Evolutionary conservation across 106 monocot species (phyloP), one percentile per base, ranked within the genome.

Genomic region (Dendrobium huoshanense): DNA sequence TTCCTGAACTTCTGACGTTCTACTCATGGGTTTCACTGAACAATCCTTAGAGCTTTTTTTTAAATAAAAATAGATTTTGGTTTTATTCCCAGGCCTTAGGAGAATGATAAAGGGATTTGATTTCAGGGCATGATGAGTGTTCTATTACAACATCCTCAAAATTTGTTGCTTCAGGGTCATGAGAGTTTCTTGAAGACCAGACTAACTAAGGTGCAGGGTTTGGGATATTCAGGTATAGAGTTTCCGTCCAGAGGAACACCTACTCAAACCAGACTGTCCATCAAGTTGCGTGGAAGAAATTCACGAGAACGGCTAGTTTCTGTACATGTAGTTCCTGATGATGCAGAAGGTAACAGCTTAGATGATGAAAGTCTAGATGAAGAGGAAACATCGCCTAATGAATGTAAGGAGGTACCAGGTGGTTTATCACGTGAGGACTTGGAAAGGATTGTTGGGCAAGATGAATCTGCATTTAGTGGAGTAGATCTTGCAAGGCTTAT

Each of bases 401-500:
- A 79, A 64, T 84, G 86, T 47, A 83, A 83, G 41, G 79, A 86
- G 83, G 88, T 80, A 77, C 55, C 19, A 44, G 79, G 43, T 81
- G 83, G 85, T 5, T 73, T 86, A 41, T 94, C 88, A 37, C 88
- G 94, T 22, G 94, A 95, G 42, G 87, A 89, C 33, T 79, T 98
- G 85, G 97, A 98, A 75, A 88, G 92, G 47, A 85, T 98, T 13
- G 84, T 98, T 41, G 96, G 96, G 33, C 44, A 84, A 5, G 94
- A 94, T 78, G 97, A 98, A 81, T 83, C 92, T 24, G 85, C 83
- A 37, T 98, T 98, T 72, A 94, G 85, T 61, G 97, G 97, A n/a
- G 55, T 89, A 61, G 97, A 98, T 82, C 94, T 98, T 75, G 97
- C 97, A 77, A 92, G 87, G 79, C 91, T 98, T 55, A 98, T 98